Base-by-base conservation (phyloP, 2,329 filamentous ascomycete species). In the Pleoardoris graminearum region DNA sequence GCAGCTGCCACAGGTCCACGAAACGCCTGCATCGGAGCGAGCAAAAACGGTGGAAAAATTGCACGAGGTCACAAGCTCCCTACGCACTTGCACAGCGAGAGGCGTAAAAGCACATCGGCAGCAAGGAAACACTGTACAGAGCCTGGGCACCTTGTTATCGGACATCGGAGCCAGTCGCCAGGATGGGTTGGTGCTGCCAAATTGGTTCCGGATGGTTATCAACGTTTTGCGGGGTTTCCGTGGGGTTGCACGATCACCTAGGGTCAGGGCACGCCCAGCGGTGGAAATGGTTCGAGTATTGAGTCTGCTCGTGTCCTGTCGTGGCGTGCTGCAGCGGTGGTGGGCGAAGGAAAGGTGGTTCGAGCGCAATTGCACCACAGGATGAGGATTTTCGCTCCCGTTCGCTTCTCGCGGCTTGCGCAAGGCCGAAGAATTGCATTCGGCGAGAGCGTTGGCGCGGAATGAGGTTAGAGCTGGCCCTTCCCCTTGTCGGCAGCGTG, bases 151-250 rank as follows among this genome's bases (percentile, higher is more conserved):
- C 17, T 25, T 39, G n/a, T 16, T 19, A 23, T 53, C 21, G 43
- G 30, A 38, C 11, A 17, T 39, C 27, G 36, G 46, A 47, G 32
- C 35, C 46, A 29, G 33, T 36, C 19, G 30, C 35, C 22, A 7
- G 35, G 32, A 19, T 29, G 21, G 22, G 45, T 11, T 16, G 21
- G 30, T 12, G 36, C 7, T 30, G 11, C 19, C n/a, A 22, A n/a
- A 52, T 52, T 52, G 43, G 50, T 21, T 23, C 27, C 36, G 35
- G 27, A 46, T 33, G 47, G 43, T 30, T 32, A 48, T 38, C 36
- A 27, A 16, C 19, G 19, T 50, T 57, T 57, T 60, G 57, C 57
- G 57, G 57, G 57, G 57, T 60, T 50, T 33, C 52, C 55, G 54
- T 53, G 57, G 57, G 57, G 51, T 51, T 33, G 49, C 46, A 47